Conservation (phyloP, 2,329 filamentous ascomycete species). For the Aspergillus arachidicola region DNA sequence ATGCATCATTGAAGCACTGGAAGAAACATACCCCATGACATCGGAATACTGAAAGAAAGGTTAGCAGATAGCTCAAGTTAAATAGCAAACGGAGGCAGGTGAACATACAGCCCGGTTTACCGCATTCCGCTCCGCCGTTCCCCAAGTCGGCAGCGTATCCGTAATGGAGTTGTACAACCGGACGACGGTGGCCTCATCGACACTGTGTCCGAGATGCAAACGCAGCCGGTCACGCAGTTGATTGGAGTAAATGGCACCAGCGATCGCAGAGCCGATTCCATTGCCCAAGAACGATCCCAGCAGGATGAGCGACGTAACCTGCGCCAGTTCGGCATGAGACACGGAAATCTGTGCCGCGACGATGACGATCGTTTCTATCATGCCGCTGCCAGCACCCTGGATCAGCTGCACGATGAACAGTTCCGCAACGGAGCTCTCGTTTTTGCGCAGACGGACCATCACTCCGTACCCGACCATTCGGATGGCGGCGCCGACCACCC, state of each 20-base stretch:
- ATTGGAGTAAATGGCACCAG: slow-evolving; percentile 56
- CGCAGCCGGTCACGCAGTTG: slow-evolving; percentile 43
- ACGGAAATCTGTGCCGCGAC: slow-evolving; percentile 51
- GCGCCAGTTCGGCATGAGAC: slow-evolving; percentile 50
- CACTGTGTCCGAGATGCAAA: slow-evolving; percentile 38
- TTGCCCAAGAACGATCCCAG: slow-evolving; percentile 45
- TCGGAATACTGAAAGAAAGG: slow-evolving; percentile 28
- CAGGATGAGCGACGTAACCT: slow-evolving; percentile 52
- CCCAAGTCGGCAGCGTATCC: slow-evolving; percentile 44
- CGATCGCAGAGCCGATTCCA: slow-evolving; percentile 43
- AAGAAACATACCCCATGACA: slow-evolving; percentile 27
- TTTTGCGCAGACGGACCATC: slow-evolving; percentile 53
- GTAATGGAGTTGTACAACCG: slow-evolving; percentile 52
- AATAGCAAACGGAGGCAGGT: not conserved
- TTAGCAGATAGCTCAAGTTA: slow-evolving; percentile 9
- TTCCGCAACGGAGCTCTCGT: slow-evolving; percentile 48
- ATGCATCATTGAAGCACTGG: not conserved
- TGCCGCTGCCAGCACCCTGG: slow-evolving; percentile 52
- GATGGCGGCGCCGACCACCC: slow-evolving; percentile 44
- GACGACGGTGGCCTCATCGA: slow-evolving; percentile 36
- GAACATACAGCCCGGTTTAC: slow-evolving; percentile 43
- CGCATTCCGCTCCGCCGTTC: slow-evolving; percentile 43
- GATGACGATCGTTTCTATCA: slow-evolving; percentile 48
- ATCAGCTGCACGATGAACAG: slow-evolving; percentile 53
- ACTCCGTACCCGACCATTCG: slow-evolving; percentile 54